Evolutionary conservation across 768 basidiomycete genomes (phyloP).

Genomic region (Boletus vinaceobasis): DNA sequence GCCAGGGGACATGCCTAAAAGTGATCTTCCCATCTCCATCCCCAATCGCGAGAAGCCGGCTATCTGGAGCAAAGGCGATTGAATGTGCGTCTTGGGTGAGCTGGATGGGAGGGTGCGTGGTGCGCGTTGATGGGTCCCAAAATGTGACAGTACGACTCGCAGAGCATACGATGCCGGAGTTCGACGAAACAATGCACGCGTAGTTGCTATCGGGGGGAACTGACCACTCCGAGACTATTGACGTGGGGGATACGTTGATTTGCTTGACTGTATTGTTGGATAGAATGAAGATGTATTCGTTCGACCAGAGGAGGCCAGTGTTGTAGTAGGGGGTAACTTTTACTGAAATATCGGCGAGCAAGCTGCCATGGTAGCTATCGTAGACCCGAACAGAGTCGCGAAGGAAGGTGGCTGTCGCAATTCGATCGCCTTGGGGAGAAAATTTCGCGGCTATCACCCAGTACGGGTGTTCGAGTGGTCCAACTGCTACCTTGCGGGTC

Average conservation of each 20-base stretch:
- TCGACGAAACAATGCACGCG: conserved; percentile 8
- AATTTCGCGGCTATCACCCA: conserved; percentile 14
- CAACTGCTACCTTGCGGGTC: not conserved
- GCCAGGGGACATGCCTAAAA: not conserved
- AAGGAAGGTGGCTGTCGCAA: conserved; percentile 9
- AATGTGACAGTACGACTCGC: not conserved
- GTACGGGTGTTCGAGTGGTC: not conserved
- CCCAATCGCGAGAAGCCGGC: not conserved
- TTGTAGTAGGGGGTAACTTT: conserved; percentile 12
- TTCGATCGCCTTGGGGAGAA: conserved; percentile 6
- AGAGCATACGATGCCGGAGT: conserved; percentile 2
- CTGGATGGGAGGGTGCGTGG: not conserved
- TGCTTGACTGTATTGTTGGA: not conserved
- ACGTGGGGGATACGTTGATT: not conserved
- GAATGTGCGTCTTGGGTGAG: conserved; percentile 4
- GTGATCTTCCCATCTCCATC: conserved; percentile 1
- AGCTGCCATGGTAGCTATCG: not conserved
- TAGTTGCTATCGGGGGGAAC: conserved; percentile 1
- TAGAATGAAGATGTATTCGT: not conserved
- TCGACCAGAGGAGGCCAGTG: conserved; percentile 11
- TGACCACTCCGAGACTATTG: not conserved
- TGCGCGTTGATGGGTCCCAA: not conserved
- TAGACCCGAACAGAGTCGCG: conserved; percentile 8
- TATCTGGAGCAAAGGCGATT: conserved; percentile 4
- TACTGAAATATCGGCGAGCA: not conserved